Evolutionary conservation across 2,329 filamentous ascomycete genomes (phyloP), one percentile per base, ranked within the genome.

Genomic region (Colletotrichum sp.): DNA sequence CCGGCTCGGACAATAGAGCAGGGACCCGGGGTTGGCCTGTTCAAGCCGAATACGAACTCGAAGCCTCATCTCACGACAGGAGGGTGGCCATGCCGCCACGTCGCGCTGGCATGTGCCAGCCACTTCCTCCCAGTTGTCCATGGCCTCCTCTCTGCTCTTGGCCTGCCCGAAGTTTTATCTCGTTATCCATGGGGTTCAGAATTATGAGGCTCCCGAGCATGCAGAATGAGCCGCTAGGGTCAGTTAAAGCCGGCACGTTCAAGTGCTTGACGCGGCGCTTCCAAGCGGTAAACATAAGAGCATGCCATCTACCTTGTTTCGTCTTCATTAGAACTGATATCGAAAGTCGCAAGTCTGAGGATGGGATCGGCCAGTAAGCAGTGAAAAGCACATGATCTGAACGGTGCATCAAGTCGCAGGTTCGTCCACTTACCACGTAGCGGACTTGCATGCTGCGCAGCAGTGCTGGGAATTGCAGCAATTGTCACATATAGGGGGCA

Each of bases 21-120:
- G 28, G 28, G 60, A 32, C 60, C 60, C 18, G 38, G 60, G 60
- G 30, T 18, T 36, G 24, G 30, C 60, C 18, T 13, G 24, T 32
- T 28, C 55, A 70, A 73, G 70, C 71, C 71, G 71, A 73, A 73
- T 73, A 73, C 71, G 71, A 73, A 73, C n/a, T 65, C 66, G 58
- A 70, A 65, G 62, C 52, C n/a, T 60, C 56, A 30, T 26, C 26
- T 38, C 30, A 36, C 36, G 24, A 30, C 70, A 26, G 48, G 9
- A 30, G 28, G 32, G 55, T 52, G 30, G 8, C 18, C 38, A 43
- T 43, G 38, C 38, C 38, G 16, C 38, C 18, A 43, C 38, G 38
- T 43, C 38, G 38, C 18, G 38, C 16, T 43, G 38, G 38, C 38
- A 43, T 43, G 38, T 43, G 38, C 38, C 38, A 43, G 16, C 38